Conservation (phyloP, 129 eudicot species). For the Centrapalus pauciflorus region DNA sequence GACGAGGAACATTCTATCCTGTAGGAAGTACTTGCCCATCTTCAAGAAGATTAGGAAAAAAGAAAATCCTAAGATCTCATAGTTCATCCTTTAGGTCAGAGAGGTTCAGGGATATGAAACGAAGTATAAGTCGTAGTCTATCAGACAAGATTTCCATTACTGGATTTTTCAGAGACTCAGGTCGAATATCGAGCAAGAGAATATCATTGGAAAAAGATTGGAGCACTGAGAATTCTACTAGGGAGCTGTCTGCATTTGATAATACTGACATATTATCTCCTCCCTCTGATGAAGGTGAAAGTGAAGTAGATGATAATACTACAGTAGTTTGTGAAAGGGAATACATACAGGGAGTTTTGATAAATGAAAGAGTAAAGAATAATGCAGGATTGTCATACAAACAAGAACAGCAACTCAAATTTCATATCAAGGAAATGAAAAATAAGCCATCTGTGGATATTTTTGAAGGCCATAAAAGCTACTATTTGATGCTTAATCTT, state of each 20-base stretch:
- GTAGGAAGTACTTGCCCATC: constrained; percentile 46
- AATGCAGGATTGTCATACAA: constrained; percentile 25
- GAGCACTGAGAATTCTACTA: constrained; percentile 19
- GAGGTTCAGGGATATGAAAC: constrained; percentile 15
- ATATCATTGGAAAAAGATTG: constrained; percentile 31
- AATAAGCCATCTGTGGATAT: constrained; percentile 45
- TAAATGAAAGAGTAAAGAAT: constrained; percentile 49
- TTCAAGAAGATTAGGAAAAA: constrained; percentile 17
- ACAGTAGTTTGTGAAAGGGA: constrained; percentile 59
- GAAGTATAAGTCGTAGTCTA: constrained; percentile 37
- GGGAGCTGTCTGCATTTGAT: constrained; percentile 35
- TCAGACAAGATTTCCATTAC: constrained; percentile 39
- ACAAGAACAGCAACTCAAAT: constrained; percentile 44
- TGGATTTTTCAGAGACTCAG: constrained; percentile 32
- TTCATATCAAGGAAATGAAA: constrained; percentile 39
- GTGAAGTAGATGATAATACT: constrained; percentile 29
- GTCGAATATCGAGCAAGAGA: constrained; percentile 37
- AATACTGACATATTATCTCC: constrained; percentile 23
- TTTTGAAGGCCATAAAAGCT: constrained; percentile 52
- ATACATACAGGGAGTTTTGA: constrained; percentile 73
- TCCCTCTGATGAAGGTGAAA: constrained; percentile 31
- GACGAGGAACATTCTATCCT: constrained; percentile 70
- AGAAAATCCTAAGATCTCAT: constrained; percentile 25
- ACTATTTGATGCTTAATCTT: constrained; percentile 77
- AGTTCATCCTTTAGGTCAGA: constrained; percentile 33